phyloP scores from a whole-genome alignment of 2,329 filamentous ascomycete species.

The Fusarium austroafricanum region DNA sequence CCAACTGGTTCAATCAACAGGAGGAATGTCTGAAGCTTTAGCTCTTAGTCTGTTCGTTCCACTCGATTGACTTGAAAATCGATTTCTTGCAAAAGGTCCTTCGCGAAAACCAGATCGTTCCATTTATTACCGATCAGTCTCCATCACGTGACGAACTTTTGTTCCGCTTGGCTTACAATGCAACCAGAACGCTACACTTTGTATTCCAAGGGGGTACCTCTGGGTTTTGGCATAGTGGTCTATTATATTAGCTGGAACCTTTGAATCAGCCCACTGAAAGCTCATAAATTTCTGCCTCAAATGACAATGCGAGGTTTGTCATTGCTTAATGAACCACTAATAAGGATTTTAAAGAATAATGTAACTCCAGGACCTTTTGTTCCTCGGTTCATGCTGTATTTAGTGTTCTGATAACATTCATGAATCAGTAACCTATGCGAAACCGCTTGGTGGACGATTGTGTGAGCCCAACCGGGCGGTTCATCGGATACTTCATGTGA shows the following conservation, averaged over 20 bases:
- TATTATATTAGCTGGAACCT: slow-evolving; percentile 18
- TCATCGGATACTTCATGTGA: neutral
- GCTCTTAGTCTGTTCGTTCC: slow-evolving; percentile 8
- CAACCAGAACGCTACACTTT: slow-evolving; percentile 4
- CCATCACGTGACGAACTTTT: slow-evolving; percentile 37
- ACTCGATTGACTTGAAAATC: slow-evolving; percentile 1
- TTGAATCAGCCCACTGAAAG: slow-evolving; percentile 30
- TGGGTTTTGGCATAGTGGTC: too few relatives aligned
- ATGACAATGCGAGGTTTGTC: neutral
- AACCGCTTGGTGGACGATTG: neutral
- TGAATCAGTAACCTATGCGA: too few relatives aligned
- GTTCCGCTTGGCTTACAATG: slow-evolving; percentile 21
- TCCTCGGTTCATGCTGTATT: neutral
- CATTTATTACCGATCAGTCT: slow-evolving; percentile 16
- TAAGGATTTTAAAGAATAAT: neutral
- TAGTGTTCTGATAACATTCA: neutral
- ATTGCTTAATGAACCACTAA: neutral
- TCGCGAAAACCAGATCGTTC: slow-evolving; percentile 18
- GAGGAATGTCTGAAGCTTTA: neutral
- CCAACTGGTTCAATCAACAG: neutral
- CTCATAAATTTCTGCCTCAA: slow-evolving; percentile 16
- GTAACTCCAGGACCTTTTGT: neutral
- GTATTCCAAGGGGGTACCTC: too few relatives aligned
- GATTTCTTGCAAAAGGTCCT: slow-evolving; percentile 32
- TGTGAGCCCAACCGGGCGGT: neutral